Percentiles rank a stretch among this genome's conserved stretches.
Conservation (phyloP, 768 basidiomycete genomes). For the Psilocybe subaeruginosa region DNA sequence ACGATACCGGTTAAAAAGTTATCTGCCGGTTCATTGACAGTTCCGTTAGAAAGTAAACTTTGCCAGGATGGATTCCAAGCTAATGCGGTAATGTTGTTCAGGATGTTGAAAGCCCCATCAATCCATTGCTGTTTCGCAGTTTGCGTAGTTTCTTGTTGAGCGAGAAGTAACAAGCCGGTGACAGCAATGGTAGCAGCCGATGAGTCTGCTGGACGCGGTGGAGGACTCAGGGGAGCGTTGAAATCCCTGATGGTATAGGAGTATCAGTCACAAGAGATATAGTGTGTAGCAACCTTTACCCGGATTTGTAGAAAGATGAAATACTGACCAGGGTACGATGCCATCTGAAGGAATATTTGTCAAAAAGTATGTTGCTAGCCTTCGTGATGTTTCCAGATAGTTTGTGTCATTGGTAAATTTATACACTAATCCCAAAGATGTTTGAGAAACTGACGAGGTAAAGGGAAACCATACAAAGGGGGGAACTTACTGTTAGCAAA, state of each 20-base stretch:
- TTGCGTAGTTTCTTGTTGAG: constrained; percentile 40
- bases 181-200: constrained; percentile 70
- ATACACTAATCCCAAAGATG: constrained; percentile 49
- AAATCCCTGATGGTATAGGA: constrained; percentile 58
- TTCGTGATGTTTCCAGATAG: constrained; percentile 64
- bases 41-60: constrained; percentile 67
- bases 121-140: constrained; percentile 42
- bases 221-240: constrained; percentile 60
- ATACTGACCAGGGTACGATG: constrained; percentile 66
- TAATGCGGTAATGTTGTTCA: constrained; percentile 48
- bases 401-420: constrained; percentile 47
- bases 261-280: constrained; percentile 3
- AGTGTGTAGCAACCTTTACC: not conserved
- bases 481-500: constrained; percentile 63
- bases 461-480: not conserved
- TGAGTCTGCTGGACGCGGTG: constrained; percentile 64
- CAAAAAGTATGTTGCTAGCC: constrained; percentile 63
- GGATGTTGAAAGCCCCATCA: constrained; percentile 52
- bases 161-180: constrained; percentile 60
- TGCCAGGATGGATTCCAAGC: constrained; percentile 67
- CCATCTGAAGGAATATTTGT: constrained; percentile 59
- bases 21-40: constrained; percentile 58
- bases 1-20: constrained; percentile 66
- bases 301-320: not conserved
- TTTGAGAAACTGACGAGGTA: not conserved